Percentiles rank a stretch among this genome's conserved stretches.
phyloP scores from a whole-genome alignment of 768 basidiomycete genomes.

The Hygrophoropsis aurantiaca region DNA sequence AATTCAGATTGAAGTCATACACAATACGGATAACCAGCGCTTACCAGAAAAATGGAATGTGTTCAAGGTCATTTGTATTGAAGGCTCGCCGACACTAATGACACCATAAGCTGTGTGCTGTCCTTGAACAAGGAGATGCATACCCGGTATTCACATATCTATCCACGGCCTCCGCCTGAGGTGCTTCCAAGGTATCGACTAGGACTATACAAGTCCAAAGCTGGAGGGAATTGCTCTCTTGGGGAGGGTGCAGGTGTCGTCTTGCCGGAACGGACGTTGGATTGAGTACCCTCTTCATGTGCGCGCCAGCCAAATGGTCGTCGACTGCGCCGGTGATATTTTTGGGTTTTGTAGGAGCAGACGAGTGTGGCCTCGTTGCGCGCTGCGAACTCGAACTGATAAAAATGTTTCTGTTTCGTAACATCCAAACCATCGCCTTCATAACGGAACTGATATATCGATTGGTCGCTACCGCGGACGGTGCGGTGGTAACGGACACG shows the following conservation, averaged over 20 bases:
- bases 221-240: conserved; percentile 67
- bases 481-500: conserved; percentile 98
- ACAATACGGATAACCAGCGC: conserved; percentile 18
- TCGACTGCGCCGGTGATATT: conserved; percentile 59
- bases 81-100: conserved; percentile 91
- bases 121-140: conserved; percentile 19
- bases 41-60: conserved; percentile 98
- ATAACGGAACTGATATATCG: conserved; percentile 94
- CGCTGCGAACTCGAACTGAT: conserved; percentile 91
- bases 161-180: conserved; percentile 81
- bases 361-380: conserved; percentile 81
- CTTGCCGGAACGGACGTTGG: conserved; percentile 43
- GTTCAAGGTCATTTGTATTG: conserved; percentile 99
- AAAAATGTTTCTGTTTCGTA: conserved; percentile 94
- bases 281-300: conserved; percentile 94
- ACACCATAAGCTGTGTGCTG: conserved; percentile 1
- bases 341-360: conserved; percentile 64
- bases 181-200: conserved; percentile 82
- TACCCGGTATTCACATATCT: conserved; percentile 83
- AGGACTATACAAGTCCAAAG: conserved; percentile 75
- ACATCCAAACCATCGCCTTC: conserved; percentile 97
- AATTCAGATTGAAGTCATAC: no score
- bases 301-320: conserved; percentile 59
- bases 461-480: conserved; percentile 91
- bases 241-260: conserved; percentile 45